Base-by-base conservation (phyloP, 2,329 filamentous ascomycete species). In the Ceratocystiopsis brevicomis region DNA sequence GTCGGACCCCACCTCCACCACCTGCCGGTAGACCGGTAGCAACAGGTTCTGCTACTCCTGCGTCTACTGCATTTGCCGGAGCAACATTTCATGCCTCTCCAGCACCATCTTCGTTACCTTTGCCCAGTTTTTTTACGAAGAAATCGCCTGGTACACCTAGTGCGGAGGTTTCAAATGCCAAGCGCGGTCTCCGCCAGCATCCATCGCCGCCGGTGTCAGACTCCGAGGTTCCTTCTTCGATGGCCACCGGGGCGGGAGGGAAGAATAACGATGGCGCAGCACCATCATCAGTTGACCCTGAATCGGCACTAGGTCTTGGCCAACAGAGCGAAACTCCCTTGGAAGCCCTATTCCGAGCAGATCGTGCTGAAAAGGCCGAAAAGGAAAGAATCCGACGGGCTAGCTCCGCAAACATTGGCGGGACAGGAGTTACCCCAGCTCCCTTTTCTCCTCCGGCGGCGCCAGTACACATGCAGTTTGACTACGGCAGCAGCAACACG, bases 81-180 rank as follows among this genome's bases (percentile, higher is more conserved):
- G 81, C 88, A 33, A 92, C 86, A 6, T 98, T 96, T 59, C 87
- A 95, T 59, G 83, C 86, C 37, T 96, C 90, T 10, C 90, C 90
- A 17, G 88, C 87, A 2, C 81, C 90, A 0, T 92, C 86, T 10
- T 78, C 85, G 19, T 67, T 98, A 32, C 90, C 90, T 0, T 81
- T 95, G 46, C 90, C 90, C 12, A 92, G 81, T 54, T 94, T 95
- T 58, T 73, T 67, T 33, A 79, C 81, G 25, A 87, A 81, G 53
- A 68, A 35, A 32, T 49, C 82, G 13, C 77, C 78, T 4, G 78
- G 81, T 45, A 78, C 77, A 4, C 73, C 69, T 47, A 52, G 61
- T 45, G 65, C 69, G 45, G 65, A 69, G 49, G 25, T 30, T 10
- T 30, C 25, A 9, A 30, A 30, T 30, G 5, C 10, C 25, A 30